Conservation (phyloP, 2,329 filamentous ascomycete species). For the Trichoderma sp. region DNA sequence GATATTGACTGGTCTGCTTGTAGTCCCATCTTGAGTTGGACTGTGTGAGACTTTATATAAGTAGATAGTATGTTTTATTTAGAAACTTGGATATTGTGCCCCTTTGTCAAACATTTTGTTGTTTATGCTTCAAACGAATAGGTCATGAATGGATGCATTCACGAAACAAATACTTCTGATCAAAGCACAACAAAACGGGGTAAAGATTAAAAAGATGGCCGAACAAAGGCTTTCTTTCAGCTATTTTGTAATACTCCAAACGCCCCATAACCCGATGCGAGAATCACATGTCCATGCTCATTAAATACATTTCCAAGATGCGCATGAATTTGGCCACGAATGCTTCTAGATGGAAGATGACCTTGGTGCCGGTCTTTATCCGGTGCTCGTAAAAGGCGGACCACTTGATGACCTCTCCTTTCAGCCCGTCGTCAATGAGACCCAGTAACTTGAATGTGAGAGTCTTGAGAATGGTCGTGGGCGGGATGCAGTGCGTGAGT, state of each 20-base stretch:
- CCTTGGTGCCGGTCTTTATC: conserved; percentile 87
- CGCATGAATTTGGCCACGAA: conserved; percentile 99
- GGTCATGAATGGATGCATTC: background rate
- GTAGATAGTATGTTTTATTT: background rate
- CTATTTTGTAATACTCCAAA: conserved; percentile 8
- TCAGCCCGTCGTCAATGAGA: conserved; percentile 84
- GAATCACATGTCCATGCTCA: conserved; percentile 75
- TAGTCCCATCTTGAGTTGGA: background rate
- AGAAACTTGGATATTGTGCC: no score
- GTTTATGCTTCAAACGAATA: background rate
- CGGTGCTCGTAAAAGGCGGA: conserved; percentile 96
- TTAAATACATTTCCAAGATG: conserved; percentile 84
- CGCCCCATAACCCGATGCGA: conserved; percentile 16
- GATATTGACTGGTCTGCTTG: background rate
- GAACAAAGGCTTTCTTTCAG: conserved; percentile 11
- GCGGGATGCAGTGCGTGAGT: conserved; percentile 93
- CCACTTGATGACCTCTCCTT: conserved; percentile 92
- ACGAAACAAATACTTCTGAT: background rate
- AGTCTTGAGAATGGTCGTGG: conserved; percentile 91
- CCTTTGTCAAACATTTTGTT: background rate
- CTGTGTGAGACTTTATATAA: background rate
- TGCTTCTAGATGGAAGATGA: conserved; percentile 96
- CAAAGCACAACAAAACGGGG: background rate
- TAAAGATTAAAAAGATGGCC: background rate
- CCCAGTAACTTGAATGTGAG: conserved; percentile 90